Percentiles rank a stretch among this genome's conserved stretches.
phyloP scores from a whole-genome alignment of 1,139 yeast genomes.

The Debaryomyces udenii region DNA sequence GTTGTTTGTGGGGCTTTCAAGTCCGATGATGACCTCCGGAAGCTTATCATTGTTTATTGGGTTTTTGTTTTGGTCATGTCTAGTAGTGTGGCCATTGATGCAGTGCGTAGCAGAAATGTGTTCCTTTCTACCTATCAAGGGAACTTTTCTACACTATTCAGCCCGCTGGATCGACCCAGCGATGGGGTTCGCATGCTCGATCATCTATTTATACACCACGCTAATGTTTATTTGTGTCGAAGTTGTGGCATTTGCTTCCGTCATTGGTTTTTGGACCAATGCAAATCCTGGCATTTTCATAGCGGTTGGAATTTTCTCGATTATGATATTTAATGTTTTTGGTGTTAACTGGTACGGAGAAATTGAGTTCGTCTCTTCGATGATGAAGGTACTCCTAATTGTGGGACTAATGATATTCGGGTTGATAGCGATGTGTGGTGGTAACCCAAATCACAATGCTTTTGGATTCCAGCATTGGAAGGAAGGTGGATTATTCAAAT shows the following conservation, averaged over 20 bases:
- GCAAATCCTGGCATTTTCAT: conserved; percentile 40
- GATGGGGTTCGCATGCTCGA: conserved; percentile 41
- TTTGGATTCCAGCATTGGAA: conserved; percentile 48
- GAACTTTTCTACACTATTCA: conserved; percentile 39
- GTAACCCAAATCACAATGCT: conserved; percentile 27
- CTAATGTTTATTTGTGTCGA: conserved; percentile 44
- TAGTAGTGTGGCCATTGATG: conserved; percentile 45
- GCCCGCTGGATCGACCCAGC: conserved; percentile 47
- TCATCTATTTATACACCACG: conserved; percentile 40
- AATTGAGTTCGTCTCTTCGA: conserved; percentile 40
- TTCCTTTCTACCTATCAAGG: conserved; percentile 42
- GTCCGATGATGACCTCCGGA: conserved; percentile 40
- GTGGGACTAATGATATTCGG: conserved; percentile 45
- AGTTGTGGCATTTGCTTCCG: conserved; percentile 38
- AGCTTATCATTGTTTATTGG: conserved; percentile 42
- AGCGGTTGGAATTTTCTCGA: conserved; percentile 32
- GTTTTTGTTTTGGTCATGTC: conserved; percentile 35
- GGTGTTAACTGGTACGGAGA: conserved; percentile 47
- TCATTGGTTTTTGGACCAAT: conserved; percentile 45
- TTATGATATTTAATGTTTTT: conserved; percentile 33
- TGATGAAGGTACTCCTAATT: conserved; percentile 41
- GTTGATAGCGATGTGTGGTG: conserved; percentile 44
- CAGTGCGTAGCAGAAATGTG: conserved; percentile 46
- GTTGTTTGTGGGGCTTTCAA: conserved; percentile 40
- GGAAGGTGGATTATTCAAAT: conserved; percentile 47